Conservation (phyloP, 2,329 filamentous ascomycete genomes). For the Trichoderma arundinaceum region DNA sequence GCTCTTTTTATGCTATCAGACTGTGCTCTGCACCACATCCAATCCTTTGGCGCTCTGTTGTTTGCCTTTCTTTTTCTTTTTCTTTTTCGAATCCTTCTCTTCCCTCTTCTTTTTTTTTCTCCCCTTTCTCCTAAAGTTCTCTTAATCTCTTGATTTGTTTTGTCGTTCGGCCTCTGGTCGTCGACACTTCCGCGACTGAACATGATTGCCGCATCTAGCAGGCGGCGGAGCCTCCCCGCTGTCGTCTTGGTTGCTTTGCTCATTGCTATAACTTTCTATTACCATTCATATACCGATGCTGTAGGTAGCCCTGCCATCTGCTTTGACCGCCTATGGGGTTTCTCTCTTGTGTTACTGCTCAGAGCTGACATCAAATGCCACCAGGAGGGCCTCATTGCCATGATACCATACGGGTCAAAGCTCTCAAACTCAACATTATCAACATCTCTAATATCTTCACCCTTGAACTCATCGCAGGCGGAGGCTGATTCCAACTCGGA, state of each 20-base stretch:
- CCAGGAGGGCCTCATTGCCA: conserved; percentile 23
- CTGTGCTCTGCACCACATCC: conserved; percentile 14
- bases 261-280: conserved; percentile 24
- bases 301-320: conserved; percentile 21
- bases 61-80: not conserved
- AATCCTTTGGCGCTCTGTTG: not conserved
- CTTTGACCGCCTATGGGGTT: not conserved
- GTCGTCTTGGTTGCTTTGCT: conserved; percentile 23
- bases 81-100: not conserved
- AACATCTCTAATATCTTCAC: not conserved
- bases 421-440: not conserved
- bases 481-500: not conserved
- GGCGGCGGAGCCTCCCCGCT: conserved; percentile 29
- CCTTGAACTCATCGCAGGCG: not conserved
- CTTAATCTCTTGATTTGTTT: not conserved
- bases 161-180: conserved; percentile 14
- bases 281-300: conserved; percentile 29
- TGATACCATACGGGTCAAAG: conserved; percentile 6
- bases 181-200: not conserved
- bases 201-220: conserved; percentile 28
- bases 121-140: not conserved
- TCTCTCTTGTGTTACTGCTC: not conserved
- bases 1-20: not conserved
- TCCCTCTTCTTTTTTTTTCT: not conserved
- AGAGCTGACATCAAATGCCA: not conserved